Percentiles rank a stretch among this genome's conserved stretches.
These are phyloP conservation scores for Aspergillus sp. DNA, from an alignment of 2,329 filamentous ascomycete genomes.

Conservation along the genomic window DNA sequence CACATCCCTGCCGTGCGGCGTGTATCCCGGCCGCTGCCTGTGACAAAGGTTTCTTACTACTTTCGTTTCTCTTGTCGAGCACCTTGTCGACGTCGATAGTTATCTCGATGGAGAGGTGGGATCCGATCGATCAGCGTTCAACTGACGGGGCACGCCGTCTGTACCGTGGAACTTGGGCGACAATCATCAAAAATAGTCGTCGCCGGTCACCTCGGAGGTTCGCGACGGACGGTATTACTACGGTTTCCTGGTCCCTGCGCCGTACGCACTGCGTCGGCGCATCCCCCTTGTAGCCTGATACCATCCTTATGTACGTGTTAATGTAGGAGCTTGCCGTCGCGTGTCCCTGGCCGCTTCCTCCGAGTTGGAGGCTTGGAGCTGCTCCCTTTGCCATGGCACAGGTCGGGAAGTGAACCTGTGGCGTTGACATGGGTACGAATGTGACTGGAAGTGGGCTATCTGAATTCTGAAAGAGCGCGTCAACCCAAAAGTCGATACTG, in stretches of 20 bases:
- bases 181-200: neutral
- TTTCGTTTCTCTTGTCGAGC: neutral
- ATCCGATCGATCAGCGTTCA: slow-evolving; percentile 12
- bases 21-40: neutral
- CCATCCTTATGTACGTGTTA: neutral
- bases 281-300: neutral
- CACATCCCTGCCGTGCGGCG: slow-evolving; percentile 6
- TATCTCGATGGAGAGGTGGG: slow-evolving; percentile 5
- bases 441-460: neutral
- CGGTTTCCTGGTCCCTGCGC: neutral
- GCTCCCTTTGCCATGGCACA: neutral
- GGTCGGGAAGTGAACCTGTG: slow-evolving; percentile 2
- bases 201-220: neutral
- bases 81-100: neutral
- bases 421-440: neutral
- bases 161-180: slow-evolving; percentile 1
- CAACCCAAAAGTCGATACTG: neutral
- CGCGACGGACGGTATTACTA: neutral
- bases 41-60: neutral
- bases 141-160: slow-evolving; percentile 7
- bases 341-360: neutral
- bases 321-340: slow-evolving; percentile 7
- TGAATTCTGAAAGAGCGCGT: neutral
- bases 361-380: neutral
- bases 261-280: neutral